A percentile compares a stretch with the other conserved stretches of the same genome.
Evolutionary conservation across 106 monocot species (phyloP).

Genomic region (Acorus calamus): DNA sequence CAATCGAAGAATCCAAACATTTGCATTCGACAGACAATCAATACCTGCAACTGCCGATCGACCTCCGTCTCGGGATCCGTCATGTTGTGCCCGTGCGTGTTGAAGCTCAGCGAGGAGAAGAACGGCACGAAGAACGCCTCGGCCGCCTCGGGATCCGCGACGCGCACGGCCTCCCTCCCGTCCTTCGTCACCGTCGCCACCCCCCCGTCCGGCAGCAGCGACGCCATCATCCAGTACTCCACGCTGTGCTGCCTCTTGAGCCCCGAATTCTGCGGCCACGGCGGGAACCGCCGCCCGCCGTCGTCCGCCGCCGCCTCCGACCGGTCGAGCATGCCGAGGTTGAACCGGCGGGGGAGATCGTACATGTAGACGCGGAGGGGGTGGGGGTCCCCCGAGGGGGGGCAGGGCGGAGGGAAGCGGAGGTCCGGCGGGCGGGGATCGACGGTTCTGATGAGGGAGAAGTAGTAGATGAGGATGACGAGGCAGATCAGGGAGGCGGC

Average conservation of each 20-base stretch:
- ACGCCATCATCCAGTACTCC: constrained; percentile 97
- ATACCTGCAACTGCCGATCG: constrained; percentile 80
- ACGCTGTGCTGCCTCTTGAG: constrained; percentile 90
- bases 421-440: constrained; percentile 21
- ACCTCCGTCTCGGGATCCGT: constrained; percentile 89
- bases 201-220: constrained; percentile 24
- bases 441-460: constrained; percentile 27
- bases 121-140: constrained; percentile 94
- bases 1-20: no score
- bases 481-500: background rate
- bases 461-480: constrained; percentile 25
- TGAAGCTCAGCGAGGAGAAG: constrained; percentile 97
- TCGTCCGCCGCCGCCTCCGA: background rate
- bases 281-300: constrained; percentile 27
- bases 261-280: constrained; percentile 49
- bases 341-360: constrained; percentile 79
- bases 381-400: background rate
- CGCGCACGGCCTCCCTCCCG: constrained; percentile 63
- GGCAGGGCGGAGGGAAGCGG: constrained; percentile 9
- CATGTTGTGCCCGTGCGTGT: constrained; percentile 83
- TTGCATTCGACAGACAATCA: background rate
- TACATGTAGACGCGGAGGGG: constrained; percentile 79
- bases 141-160: constrained; percentile 43
- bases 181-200: constrained; percentile 5
- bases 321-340: constrained; percentile 60